A percentile compares a stretch with the other conserved stretches of the same genome.
Evolutionary conservation across 768 basidiomycete genomes (phyloP).

Genomic region (Tricholoma bakamatsutake): DNA sequence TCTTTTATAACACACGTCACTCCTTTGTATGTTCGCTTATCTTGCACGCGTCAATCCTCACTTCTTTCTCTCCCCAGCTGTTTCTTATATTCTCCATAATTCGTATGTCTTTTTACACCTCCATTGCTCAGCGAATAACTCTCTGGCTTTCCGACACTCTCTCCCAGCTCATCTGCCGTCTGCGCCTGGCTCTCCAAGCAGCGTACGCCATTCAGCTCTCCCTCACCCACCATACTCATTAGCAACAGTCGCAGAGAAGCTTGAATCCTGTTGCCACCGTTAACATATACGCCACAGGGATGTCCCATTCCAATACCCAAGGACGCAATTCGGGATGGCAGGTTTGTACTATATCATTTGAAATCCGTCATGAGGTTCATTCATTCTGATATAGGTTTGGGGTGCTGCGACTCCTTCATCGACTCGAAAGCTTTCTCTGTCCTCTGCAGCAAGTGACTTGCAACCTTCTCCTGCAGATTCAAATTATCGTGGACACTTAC

Average conservation of each 20-base stretch:
- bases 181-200: conserved; percentile 50
- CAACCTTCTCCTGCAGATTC: conserved; percentile 39
- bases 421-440: conserved; percentile 55
- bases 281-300: conserved; percentile 49
- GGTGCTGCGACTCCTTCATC: conserved; percentile 37
- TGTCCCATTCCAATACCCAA: conserved; percentile 40
- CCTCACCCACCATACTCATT: neutral
- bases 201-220: conserved; percentile 31
- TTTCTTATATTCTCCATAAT: conserved; percentile 12
- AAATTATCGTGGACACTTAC: conserved; percentile 39
- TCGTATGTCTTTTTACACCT: conserved; percentile 2
- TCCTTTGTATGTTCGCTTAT: conserved; percentile 18
- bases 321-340: conserved; percentile 62
- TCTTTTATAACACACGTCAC: conserved; percentile 2
- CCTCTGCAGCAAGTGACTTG: conserved; percentile 53
- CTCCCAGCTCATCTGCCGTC: conserved; percentile 58
- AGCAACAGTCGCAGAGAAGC: conserved; percentile 42
- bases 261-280: conserved; percentile 30
- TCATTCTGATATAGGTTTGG: conserved; percentile 48
- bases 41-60: conserved; percentile 25
- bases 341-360: conserved; percentile 31
- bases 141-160: conserved; percentile 64
- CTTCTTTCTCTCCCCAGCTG: conserved; percentile 12
- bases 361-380: conserved; percentile 1
- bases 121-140: conserved; percentile 32